Base-by-base conservation (phyloP, 2,329 filamentous ascomycete genomes). In the Pseudocercospora pini-densiflorae region DNA sequence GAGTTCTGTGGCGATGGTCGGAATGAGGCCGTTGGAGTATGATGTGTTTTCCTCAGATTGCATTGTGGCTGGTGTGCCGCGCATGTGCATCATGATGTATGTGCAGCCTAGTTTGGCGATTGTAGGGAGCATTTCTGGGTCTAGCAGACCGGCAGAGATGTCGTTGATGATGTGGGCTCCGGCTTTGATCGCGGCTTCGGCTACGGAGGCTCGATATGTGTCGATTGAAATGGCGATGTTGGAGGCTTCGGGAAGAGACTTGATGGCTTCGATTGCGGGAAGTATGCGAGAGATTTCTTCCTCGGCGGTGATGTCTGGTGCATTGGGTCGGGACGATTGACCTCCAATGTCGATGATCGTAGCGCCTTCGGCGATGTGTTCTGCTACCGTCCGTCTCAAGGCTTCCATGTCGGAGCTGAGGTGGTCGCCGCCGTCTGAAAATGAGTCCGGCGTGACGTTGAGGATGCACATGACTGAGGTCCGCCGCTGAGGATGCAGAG, bases 91-190 rank as follows among this genome's bases (percentile, higher is more conserved):
- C 60, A 97, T 85, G 70, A 89, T 84, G 33, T 97, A 89, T 2
- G 93, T 93, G 73, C 90, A 92, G 40, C 92, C 90, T 0, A 95
- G 85, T 4, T 86, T 83, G 0, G 92, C 94, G 68, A 94, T 90
- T 0, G 92, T 93, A 14, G 88, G 74, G 0, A 99, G 86, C 93
- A 99, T 98, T 0, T 86, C 85, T 0, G 87, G 81, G 77, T 98
- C 95, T 59, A 97, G 83, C 3, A 84, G 77, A 3, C 95, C 95
- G 1, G 90, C 93, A 0, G 93, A 96, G 40, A 99, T 89, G 78
- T 99, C 95, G 80, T 99, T 99, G 81, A 99, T 88, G 69, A 99
- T 91, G 77, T 97, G 90, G 6, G 94, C 94, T 59, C 95, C 95
- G 4, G 90, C 92, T 27, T 83, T 81, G 64, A 95, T 85, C 19